Conservation (phyloP, 164 flowering plant species). For the Berberis vulgaris region DNA sequence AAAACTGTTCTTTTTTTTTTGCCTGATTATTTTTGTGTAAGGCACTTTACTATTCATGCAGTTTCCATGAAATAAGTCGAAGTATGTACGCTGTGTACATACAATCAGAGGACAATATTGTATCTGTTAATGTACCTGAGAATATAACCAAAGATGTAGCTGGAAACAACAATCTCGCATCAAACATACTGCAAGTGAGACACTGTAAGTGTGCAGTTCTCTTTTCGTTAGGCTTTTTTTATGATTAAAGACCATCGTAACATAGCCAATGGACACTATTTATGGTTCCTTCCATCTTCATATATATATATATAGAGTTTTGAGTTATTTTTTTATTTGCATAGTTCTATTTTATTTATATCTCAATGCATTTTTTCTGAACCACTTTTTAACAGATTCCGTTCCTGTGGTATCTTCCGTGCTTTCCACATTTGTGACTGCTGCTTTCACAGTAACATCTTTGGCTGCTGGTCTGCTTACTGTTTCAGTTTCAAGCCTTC, state of each 20-base stretch:
- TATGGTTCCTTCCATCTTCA: no score
- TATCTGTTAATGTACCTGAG: constrained; percentile 68
- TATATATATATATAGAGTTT: no score
- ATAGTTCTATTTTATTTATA: no score
- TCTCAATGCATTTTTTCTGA: not conserved
- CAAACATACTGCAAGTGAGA: constrained; percentile 67
- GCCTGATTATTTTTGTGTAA: not conserved
- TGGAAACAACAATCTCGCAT: constrained; percentile 72
- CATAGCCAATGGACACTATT: no score
- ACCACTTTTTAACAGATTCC: constrained; percentile 44
- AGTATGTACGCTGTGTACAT: constrained; percentile 41
- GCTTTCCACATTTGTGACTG: constrained; percentile 37
- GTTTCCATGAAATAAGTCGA: constrained; percentile 56
- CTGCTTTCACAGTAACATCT: constrained; percentile 48
- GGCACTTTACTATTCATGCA: constrained; percentile 20
- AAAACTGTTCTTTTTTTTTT: not conserved
- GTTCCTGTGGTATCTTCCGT: constrained; percentile 47
- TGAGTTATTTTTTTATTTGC: no score
- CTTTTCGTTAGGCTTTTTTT: not conserved
- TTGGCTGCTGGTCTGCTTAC: constrained; percentile 57
- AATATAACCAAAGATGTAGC: constrained; percentile 79
- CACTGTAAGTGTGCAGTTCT: constrained; percentile 55
- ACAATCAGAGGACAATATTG: constrained; percentile 30
- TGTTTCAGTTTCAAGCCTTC: constrained; percentile 69
- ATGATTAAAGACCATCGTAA: no score